These are phyloP conservation scores for Trametes polyzona DNA, from an alignment of 1,284 basidiomycete species.

Conservation along the genomic window DNA sequence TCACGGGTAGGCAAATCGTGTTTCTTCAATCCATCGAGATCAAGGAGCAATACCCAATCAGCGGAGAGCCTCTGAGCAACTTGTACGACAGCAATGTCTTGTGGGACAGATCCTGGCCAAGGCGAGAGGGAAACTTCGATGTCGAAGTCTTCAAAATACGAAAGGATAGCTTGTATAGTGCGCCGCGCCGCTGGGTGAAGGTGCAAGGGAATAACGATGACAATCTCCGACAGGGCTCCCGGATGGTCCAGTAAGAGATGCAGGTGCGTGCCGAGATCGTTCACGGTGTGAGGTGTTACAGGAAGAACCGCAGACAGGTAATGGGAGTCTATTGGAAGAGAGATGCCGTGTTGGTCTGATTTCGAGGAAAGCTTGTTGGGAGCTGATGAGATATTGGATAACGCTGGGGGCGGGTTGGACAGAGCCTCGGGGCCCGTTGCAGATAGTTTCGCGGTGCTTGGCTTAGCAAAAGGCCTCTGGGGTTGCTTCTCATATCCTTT, in stretches of 20 bases:
- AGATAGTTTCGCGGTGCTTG: not conserved
- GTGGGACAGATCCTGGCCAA: slow-evolving; percentile 36
- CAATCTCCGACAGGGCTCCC: slow-evolving; percentile 45
- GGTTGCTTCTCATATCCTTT: not conserved
- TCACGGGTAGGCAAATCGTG: slow-evolving; percentile 37
- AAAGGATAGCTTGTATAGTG: slow-evolving; percentile 39
- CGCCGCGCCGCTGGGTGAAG: slow-evolving; percentile 41
- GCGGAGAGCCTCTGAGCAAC: slow-evolving; percentile 44
- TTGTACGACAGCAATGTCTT: slow-evolving; percentile 38
- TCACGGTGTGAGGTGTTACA: slow-evolving; percentile 42
- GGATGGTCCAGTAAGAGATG: slow-evolving; percentile 40
- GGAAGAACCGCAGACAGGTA: slow-evolving; percentile 57
- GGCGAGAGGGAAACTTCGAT: slow-evolving; percentile 49
- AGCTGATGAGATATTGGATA: not conserved
- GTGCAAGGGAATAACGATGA: slow-evolving; percentile 50
- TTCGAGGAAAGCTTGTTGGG: too few species aligned
- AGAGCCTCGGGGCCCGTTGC: not conserved
- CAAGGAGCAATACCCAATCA: slow-evolving; percentile 56
- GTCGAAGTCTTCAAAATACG: slow-evolving; percentile 34
- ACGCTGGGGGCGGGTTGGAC: not conserved
- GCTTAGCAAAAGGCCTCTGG: not conserved
- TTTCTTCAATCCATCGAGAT: slow-evolving; percentile 43
- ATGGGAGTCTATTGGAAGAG: too few species aligned
- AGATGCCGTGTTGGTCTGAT: too few species aligned
- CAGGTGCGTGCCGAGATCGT: slow-evolving; percentile 39